phyloP scores from a whole-genome alignment of 441 rosid species.

The Gossypium gossypioides region DNA sequence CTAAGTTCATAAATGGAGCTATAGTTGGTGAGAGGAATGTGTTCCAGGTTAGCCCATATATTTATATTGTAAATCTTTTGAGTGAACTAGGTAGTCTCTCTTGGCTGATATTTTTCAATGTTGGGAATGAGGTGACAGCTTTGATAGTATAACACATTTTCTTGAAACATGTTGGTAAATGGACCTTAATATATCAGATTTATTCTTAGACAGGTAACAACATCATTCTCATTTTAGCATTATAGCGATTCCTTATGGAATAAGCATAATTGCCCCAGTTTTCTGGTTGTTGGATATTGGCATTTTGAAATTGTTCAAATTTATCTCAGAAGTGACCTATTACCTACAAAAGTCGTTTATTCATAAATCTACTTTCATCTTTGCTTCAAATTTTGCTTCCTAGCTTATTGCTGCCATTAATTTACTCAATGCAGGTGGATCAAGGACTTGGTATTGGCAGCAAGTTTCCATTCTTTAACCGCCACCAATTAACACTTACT shows the following conservation, averaged over 20 bases:
- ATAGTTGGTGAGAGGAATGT: conserved; percentile 91
- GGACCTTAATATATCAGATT: neutral
- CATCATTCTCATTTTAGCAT: neutral
- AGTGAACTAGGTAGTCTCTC: conserved; percentile 7
- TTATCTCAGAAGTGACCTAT: neutral
- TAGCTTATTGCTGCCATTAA: conserved; percentile 4
- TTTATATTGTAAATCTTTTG: neutral
- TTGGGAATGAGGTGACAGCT: neutral
- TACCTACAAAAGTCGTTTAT: neutral
- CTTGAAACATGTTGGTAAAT: neutral
- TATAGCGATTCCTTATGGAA: neutral
- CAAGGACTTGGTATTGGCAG: conserved; percentile 95
- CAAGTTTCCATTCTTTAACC: conserved; percentile 86
- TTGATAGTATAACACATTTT: neutral
- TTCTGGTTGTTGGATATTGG: neutral
- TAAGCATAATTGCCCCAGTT: neutral
- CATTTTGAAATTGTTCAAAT: conserved; percentile 10
- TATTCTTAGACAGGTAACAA: neutral
- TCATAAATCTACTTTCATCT: neutral
- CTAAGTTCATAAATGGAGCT: conserved; percentile 81
- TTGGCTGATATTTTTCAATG: neutral
- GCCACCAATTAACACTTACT: conserved; percentile 76
- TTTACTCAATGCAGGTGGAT: conserved; percentile 55
- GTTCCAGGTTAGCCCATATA: conserved; percentile 59
- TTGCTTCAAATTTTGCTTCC: neutral